phyloP scores from a whole-genome alignment of 768 basidiomycete genomes.

The Tremella fuciformis region DNA sequence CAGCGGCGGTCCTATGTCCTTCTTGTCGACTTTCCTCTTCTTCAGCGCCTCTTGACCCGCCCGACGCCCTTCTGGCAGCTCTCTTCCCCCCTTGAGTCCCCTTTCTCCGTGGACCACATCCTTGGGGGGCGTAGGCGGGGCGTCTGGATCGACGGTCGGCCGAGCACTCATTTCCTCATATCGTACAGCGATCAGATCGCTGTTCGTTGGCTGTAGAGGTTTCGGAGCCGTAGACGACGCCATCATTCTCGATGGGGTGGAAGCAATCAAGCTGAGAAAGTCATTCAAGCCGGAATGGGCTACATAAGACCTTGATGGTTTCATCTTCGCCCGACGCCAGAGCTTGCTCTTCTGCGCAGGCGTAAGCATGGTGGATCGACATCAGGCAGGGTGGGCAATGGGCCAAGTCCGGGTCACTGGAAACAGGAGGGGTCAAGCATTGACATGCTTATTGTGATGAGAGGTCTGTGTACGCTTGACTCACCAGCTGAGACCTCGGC shows the following conservation, averaged over 20 bases:
- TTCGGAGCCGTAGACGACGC: not conserved
- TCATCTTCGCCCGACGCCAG: slow-evolving; percentile 5
- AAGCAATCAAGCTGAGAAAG: slow-evolving; percentile 27
- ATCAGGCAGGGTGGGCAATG: too few relatives aligned
- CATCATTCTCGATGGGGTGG: slow-evolving; percentile 20
- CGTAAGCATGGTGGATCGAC: too few relatives aligned
- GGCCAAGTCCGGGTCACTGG: too few relatives aligned
- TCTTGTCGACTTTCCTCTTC: slow-evolving; percentile 45
- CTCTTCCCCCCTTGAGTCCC: too few relatives aligned
- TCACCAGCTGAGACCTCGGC: too few relatives aligned
- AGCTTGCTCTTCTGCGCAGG: too few relatives aligned
- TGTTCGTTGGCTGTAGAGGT: not conserved
- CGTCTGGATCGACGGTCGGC: slow-evolving; percentile 15
- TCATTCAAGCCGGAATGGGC: slow-evolving; percentile 39
- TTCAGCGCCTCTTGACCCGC: slow-evolving; percentile 18
- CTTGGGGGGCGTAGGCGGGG: slow-evolving; percentile 5
- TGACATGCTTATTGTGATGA: too few relatives aligned
- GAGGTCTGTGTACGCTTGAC: too few relatives aligned
- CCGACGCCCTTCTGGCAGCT: not conserved
- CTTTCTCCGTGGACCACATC: too few relatives aligned
- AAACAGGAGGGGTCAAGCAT: too few relatives aligned
- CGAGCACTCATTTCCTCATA: slow-evolving; percentile 18
- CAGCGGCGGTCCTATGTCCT: slow-evolving; percentile 41
- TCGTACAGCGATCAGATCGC: slow-evolving; percentile 8
- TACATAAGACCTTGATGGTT: slow-evolving; percentile 15